phyloP scores from a whole-genome alignment of 345 rosid genomes.

The Syzygium grande region DNA sequence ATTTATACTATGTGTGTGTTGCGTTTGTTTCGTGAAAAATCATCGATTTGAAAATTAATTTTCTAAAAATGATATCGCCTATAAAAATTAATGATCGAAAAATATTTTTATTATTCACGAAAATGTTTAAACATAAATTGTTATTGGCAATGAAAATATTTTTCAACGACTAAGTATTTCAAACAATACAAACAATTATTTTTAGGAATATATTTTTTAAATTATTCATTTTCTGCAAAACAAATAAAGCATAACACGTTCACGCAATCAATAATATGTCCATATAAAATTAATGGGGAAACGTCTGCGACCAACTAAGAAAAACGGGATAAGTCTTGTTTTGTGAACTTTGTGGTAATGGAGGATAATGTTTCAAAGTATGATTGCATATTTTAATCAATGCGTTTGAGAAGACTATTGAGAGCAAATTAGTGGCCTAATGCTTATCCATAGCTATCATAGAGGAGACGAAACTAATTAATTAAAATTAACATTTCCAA shows the following conservation, averaged over 20 bases:
- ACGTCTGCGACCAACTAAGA: neutral
- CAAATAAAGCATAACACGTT: neutral
- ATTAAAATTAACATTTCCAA: neutral
- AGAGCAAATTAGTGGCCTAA: neutral
- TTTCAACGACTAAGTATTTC: too few species aligned
- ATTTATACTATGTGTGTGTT: neutral
- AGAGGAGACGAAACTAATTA: neutral
- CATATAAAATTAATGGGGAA: neutral
- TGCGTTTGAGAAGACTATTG: neutral
- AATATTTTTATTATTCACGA: neutral
- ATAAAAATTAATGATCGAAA: neutral
- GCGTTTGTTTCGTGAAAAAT: accelerated
- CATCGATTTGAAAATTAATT: neutral
- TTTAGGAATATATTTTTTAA: neutral
- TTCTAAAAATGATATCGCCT: neutral
- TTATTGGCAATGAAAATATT: neutral
- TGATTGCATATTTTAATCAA: neutral
- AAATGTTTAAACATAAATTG: neutral
- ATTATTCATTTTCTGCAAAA: neutral
- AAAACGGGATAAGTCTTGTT: neutral
- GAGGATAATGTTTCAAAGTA: neutral
- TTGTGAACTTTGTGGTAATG: neutral
- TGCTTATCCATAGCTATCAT: neutral
- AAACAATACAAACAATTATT: neutral
- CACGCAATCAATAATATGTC: neutral